Evolutionary conservation across 164 flowering plant genomes (phyloP), one percentile per base, ranked within the genome.

Genomic region (Houttuynia cordata): DNA sequence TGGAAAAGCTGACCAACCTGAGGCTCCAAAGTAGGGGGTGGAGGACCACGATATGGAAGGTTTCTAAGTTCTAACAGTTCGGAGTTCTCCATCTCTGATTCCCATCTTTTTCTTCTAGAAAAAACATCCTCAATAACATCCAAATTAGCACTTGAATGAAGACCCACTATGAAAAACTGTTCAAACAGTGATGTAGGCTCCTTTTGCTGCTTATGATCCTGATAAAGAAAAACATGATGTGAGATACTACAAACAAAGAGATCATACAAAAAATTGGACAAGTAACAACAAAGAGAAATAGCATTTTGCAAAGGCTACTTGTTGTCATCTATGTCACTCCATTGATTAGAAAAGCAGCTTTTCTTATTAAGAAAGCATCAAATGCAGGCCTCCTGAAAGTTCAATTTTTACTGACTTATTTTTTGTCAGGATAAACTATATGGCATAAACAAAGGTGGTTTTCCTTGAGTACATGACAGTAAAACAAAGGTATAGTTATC

Each of bases 131-230:
- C 96, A 64, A 87, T 84, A 63, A 69, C 76, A 30, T 79, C 87
- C 21, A 92, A 82, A 71, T 92, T 89, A 50, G 86, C 71, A 73
- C 82, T 80, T 56, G 96, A 83, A 73, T 75, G 85, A 73, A 92
- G 86, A 71, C 98, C 98, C 62, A 68, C 93, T 60, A 92, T 68
- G 57, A 92, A 65, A 61, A 92, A 92, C 71, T 92, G 96, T 72
- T 92, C 98, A 74, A 89, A 89, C 59, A 92, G 76, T 4, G 83
- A 78, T 20, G 76, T 78, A 1, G 96, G 96, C 75, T 86, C 96
- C 77, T 74, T 64, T 63, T 78, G 85, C 49, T 76, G 83, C 30
- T 59, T 70, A 61, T 65, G 77, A 41, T 80, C 86, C 96, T 88
- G 65, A 70, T 76, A 68, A 18, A 70, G 57, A 51, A 71, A 59